Evolutionary conservation across 345 rosid species (phyloP).

Genomic region (Lepidium didymum): DNA sequence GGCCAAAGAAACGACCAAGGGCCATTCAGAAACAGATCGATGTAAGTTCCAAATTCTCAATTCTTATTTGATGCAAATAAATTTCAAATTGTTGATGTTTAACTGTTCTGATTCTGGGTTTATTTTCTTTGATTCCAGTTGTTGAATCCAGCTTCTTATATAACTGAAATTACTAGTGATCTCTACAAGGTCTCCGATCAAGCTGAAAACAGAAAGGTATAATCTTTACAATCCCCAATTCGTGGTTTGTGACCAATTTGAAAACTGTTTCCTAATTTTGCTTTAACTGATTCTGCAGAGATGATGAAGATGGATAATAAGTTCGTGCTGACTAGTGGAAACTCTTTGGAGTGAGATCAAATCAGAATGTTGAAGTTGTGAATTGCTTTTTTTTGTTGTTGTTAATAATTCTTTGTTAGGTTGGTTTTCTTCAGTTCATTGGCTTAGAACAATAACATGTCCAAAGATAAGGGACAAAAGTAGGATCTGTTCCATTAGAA

Average conservation of each 20-base stretch:
- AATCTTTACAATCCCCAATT: neutral
- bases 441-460: slow-evolving; percentile 12
- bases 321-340: neutral
- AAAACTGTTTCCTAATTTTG: neutral
- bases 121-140: slow-evolving; percentile 33
- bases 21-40: slow-evolving; percentile 58
- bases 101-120: neutral
- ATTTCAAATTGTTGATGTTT: neutral
- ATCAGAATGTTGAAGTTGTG: neutral
- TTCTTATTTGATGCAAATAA: neutral
- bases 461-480: neutral
- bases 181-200: slow-evolving; percentile 58
- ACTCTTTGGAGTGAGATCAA: neutral
- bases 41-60: slow-evolving; percentile 32
- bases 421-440: neutral
- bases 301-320: neutral
- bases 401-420: neutral
- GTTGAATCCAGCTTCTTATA: slow-evolving; percentile 63
- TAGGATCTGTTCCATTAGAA: slow-evolving; percentile 1
- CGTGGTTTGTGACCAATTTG: neutral
- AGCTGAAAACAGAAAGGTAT: slow-evolving; percentile 50
- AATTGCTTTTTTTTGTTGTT: neutral
- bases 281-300: neutral
- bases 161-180: slow-evolving; percentile 54
- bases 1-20: slow-evolving; percentile 71